These are phyloP conservation scores for Pulveroboletus sp. DNA, from an alignment of 768 basidiomycete genomes.

Conservation along the genomic window DNA sequence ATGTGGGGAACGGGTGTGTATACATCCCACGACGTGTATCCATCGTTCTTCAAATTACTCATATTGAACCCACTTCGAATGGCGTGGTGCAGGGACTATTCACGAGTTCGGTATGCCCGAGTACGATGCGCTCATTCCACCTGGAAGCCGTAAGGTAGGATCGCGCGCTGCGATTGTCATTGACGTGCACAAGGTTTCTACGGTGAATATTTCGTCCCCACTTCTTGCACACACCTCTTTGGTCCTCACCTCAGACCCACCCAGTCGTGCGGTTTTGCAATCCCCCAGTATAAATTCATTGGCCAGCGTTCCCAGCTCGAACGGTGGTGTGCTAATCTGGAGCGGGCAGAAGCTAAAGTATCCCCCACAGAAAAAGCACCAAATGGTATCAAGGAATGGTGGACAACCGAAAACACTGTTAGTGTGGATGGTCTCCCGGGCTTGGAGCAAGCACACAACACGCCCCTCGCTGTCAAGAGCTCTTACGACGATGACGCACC, in stretches of 20 bases:
- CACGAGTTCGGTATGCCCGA: constrained; percentile 62
- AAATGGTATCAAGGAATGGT: constrained; percentile 53
- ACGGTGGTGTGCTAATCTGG: constrained; percentile 41
- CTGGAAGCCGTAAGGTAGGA: constrained; percentile 44
- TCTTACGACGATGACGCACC: constrained; percentile 18
- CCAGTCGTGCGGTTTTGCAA: constrained; percentile 64
- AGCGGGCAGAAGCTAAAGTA: constrained; percentile 35
- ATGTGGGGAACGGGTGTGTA: constrained; percentile 53
- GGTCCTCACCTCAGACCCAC: neutral
- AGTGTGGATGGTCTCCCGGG: constrained; percentile 59
- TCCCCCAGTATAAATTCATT: constrained; percentile 57
- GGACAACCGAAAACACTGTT: constrained; percentile 43
- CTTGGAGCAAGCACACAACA: constrained; percentile 31
- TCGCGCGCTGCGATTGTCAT: constrained; percentile 58
- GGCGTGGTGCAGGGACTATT: constrained; percentile 40
- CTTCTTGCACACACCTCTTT: neutral
- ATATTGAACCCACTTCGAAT: neutral
- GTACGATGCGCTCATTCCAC: constrained; percentile 49
- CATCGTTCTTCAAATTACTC: neutral
- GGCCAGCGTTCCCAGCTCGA: constrained; percentile 51
- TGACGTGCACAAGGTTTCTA: constrained; percentile 55
- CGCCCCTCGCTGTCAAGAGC: constrained; percentile 13
- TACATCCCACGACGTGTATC: neutral
- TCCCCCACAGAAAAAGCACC: constrained; percentile 19
- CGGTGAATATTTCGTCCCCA: constrained; percentile 28